Conservation (phyloP, 2,329 filamentous ascomycete species). For the Raffaelea deltoideospora region DNA sequence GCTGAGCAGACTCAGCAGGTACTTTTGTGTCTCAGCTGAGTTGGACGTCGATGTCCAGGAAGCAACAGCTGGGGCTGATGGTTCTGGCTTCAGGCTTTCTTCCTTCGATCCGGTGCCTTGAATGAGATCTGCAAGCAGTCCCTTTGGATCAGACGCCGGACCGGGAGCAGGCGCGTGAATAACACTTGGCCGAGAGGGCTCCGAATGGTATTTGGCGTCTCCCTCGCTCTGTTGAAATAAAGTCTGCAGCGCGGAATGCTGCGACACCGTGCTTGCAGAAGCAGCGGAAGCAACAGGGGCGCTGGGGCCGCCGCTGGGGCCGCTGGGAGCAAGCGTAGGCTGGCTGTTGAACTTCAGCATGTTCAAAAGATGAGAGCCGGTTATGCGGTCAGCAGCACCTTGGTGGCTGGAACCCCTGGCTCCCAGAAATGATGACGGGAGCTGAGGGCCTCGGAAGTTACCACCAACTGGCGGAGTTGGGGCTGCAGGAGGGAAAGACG, state of each 20-base stretch:
- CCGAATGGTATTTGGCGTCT: conserved; percentile 3
- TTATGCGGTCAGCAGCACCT: conserved; percentile 6
- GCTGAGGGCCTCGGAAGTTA: conserved; percentile 23
- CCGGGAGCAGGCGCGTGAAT: conserved; percentile 43
- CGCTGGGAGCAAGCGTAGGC: neutral
- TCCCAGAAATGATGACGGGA: conserved; percentile 25
- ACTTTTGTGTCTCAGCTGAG: conserved; percentile 61
- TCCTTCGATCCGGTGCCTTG: conserved; percentile 36
- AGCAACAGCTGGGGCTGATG: conserved; percentile 11
- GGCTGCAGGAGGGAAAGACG: conserved; percentile 22
- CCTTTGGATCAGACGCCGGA: conserved; percentile 39
- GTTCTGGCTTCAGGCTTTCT: conserved; percentile 11
- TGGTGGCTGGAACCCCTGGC: conserved; percentile 34
- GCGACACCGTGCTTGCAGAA: conserved; percentile 10
- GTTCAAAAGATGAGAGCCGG: conserved; percentile 31
- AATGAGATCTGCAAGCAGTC: conserved; percentile 45
- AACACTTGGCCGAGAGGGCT: conserved; percentile 16
- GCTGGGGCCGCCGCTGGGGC: neutral
- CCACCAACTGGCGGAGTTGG: conserved; percentile 24
- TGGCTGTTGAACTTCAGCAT: conserved; percentile 43
- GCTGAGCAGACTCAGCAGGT: conserved; percentile 74
- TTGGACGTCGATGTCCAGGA: conserved; percentile 35
- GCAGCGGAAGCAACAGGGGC: neutral
- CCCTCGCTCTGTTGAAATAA: too few species aligned
- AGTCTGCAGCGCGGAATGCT: conserved; percentile 13